These are phyloP conservation scores for Bassia scoparia DNA, from an alignment of 148 eudicot species.

Conservation along the genomic window DNA sequence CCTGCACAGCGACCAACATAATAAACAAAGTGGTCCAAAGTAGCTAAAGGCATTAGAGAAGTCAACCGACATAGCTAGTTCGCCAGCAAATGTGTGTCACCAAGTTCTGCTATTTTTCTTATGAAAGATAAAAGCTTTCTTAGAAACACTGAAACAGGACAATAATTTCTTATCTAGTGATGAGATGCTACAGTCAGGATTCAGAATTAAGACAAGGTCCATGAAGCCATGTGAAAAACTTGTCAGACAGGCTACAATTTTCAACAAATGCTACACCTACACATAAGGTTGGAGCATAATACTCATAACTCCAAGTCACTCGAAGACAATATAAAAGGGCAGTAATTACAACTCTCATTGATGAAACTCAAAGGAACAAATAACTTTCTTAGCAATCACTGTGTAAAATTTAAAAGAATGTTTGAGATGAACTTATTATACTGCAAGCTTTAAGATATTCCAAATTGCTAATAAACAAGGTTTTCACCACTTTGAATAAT, in stretches of 20 bases:
- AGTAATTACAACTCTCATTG: too few species aligned
- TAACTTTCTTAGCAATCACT: too few species aligned
- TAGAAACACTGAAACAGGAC: not conserved
- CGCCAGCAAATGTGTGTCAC: not conserved
- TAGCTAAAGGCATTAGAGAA: not conserved
- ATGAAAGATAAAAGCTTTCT: not conserved
- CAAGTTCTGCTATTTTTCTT: not conserved
- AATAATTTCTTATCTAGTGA: not conserved
- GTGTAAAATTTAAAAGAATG: too few species aligned
- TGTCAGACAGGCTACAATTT: not conserved
- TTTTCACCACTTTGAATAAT: too few species aligned
- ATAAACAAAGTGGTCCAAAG: not conserved
- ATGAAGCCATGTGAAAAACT: not conserved
- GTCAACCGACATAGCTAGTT: not conserved
- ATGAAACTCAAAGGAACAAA: too few species aligned
- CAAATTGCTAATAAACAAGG: too few species aligned
- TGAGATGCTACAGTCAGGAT: not conserved
- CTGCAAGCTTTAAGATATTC: too few species aligned
- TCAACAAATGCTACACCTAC: not conserved
- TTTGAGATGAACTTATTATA: too few species aligned
- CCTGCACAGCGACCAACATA: constrained; percentile 42
- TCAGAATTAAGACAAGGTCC: too few species aligned
- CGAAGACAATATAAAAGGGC: too few species aligned
- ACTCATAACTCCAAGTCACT: not conserved
- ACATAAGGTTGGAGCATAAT: not conserved